Evolutionary conservation across 129 eudicot genomes (phyloP), one percentile per base, ranked within the genome.

Genomic region (Flaveria bidentis): DNA sequence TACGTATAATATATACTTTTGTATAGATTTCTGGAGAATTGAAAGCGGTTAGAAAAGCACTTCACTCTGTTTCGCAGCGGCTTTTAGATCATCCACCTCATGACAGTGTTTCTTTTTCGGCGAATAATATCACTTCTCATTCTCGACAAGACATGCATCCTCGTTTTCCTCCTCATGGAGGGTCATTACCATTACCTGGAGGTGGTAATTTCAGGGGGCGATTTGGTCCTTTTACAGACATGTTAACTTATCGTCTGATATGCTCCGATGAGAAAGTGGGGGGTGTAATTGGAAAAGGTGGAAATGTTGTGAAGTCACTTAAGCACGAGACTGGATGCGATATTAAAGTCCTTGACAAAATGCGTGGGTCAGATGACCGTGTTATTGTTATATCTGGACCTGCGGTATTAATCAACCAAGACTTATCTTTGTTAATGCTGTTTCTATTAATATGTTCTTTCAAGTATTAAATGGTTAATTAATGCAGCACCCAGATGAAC

Each of bases 301-400:
- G 99, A 44, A 72, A 69, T 69, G 81, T 91, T 49, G 87, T 94
- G 52, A 91, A 85, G 83, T 86, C 90, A 47, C 93, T 94, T 65
- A 91, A 94, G 67, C 90, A 91, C 26, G 99, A 94, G 83, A 86
- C 90, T 84, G 99, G 97, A 49, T 94, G 97, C 80, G 97, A 94
- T 69, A 91, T 94, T 86, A 89, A 84, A 87, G 91, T 91, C 76
- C 86, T 87, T 64, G 97, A 91, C 1, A 75, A 81, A 72, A 69
- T 28, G 51, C 58, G 80, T 47, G 96, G 76, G 72, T 84, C 90
- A 63, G 99, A 91, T 78, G 97, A 94, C 57, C 99, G 99, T 60
- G 60, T 94, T 25, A 87, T 94, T 75, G 78, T 91, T 67, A 82
- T 94, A 79, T 86, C 99, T 78, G 97, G 97, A 77, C 97, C 93